phyloP scores from a whole-genome alignment of 345 rosid genomes.

The Eucalyptus coolabah region DNA sequence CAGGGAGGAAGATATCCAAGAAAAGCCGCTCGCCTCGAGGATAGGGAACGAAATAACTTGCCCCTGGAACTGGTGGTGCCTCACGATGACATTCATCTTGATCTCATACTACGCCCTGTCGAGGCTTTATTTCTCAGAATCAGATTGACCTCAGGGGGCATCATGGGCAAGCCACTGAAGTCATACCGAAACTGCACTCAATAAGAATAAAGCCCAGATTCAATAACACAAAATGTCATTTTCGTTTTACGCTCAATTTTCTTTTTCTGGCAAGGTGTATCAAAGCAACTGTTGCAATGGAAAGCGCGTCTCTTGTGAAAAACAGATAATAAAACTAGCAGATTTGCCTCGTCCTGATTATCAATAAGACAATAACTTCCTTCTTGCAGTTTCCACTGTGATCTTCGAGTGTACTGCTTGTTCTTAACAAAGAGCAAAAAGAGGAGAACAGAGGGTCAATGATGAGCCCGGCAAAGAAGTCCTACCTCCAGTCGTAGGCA shows the following conservation, averaged over 20 bases:
- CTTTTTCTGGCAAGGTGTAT: neutral
- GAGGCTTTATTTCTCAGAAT: slow-evolving; percentile 3
- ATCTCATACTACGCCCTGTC: slow-evolving; percentile 9
- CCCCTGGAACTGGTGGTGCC: slow-evolving; percentile 7
- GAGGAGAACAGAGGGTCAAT: neutral
- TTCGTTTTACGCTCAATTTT: neutral
- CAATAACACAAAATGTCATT: neutral
- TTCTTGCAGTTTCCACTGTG: neutral
- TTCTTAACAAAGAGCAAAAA: neutral
- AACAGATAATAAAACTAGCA: neutral
- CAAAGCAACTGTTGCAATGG: neutral
- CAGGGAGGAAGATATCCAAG: neutral
- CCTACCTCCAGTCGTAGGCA: neutral
- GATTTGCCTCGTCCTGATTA: neutral
- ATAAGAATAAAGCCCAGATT: neutral
- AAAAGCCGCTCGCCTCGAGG: neutral
- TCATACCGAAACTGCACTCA: neutral
- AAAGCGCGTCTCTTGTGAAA: neutral
- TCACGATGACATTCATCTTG: slow-evolving; percentile 2
- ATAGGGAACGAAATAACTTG: neutral
- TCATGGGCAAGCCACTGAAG: neutral
- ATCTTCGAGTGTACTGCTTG: neutral
- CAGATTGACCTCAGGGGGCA: neutral
- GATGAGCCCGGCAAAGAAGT: neutral
- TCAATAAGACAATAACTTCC: neutral